A percentile compares a stretch with the other conserved stretches of the same genome.
Conservation (phyloP, 306 rosid species). For the Benincasa hispida region DNA sequence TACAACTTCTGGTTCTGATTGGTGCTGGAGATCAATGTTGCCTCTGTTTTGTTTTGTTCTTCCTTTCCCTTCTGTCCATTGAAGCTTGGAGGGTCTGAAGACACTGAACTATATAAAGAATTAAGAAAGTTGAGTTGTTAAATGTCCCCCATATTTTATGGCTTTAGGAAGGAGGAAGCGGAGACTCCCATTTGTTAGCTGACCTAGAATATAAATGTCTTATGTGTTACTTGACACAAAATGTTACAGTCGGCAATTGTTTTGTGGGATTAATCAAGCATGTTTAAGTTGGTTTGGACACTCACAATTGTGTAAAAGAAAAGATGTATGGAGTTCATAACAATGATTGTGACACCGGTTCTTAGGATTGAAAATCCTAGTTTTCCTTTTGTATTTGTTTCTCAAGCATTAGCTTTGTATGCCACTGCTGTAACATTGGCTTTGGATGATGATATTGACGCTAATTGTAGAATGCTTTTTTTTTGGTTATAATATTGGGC, state of each 20-base stretch:
- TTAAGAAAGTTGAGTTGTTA: background rate
- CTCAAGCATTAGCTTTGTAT: background rate
- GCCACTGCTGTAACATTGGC: background rate
- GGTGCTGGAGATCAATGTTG: background rate
- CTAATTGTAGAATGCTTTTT: background rate
- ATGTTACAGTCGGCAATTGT: background rate
- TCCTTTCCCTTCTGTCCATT: background rate
- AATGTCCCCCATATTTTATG: background rate
- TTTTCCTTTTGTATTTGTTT: background rate
- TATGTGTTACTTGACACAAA: background rate
- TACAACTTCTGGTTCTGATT: background rate
- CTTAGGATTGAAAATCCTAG: background rate
- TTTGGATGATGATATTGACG: background rate
- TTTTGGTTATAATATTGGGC: no score
- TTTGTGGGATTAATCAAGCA: background rate
- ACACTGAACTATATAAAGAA: background rate
- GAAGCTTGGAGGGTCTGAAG: background rate
- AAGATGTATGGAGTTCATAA: background rate
- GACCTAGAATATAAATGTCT: background rate
- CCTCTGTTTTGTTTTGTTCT: background rate
- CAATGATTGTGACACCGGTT: background rate
- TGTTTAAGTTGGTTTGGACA: background rate
- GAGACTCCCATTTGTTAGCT: background rate
- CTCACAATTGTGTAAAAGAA: background rate
- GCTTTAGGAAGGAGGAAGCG: background rate